Percentiles rank a stretch among this genome's conserved stretches.
These are phyloP conservation scores for Fusarium camptoceras DNA, from an alignment of 2,329 filamentous ascomycete genomes.

Conservation along the genomic window DNA sequence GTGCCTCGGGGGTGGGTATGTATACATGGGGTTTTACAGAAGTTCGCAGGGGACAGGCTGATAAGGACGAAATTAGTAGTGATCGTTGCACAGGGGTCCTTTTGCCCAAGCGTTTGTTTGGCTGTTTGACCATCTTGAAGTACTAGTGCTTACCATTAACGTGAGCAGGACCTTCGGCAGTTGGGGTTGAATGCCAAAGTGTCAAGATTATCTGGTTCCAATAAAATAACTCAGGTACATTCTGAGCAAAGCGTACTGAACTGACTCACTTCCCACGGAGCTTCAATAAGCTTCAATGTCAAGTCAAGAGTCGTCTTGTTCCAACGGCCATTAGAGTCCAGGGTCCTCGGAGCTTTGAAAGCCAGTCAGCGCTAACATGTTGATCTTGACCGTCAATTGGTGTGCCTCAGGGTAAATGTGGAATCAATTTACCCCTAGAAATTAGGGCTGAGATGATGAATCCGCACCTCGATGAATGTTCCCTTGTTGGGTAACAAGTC, in stretches of 20 bases:
- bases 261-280: neutral
- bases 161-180: neutral
- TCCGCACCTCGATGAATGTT: neutral
- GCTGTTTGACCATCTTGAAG: conserved; percentile 5
- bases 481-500: neutral
- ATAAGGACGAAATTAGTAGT: conserved; percentile 14
- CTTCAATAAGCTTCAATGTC: neutral
- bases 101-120: neutral
- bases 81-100: conserved; percentile 4
- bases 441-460: conserved; percentile 4
- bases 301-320: neutral
- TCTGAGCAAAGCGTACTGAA: neutral
- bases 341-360: neutral
- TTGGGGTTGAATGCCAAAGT: neutral
- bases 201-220: neutral
- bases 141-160: conserved; percentile 12
- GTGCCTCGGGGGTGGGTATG: neutral
- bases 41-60: conserved; percentile 2
- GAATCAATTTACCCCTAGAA: conserved; percentile 5
- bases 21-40: conserved; percentile 2
- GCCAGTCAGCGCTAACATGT: conserved; percentile 7
- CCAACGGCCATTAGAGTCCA: neutral
- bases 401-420: neutral
- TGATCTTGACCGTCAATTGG: neutral
- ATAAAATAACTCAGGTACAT: neutral